Evolutionary conservation across 257 asterid species (phyloP), one percentile per base, ranked within the genome.

Genomic region (Nicotiana attenuata): DNA sequence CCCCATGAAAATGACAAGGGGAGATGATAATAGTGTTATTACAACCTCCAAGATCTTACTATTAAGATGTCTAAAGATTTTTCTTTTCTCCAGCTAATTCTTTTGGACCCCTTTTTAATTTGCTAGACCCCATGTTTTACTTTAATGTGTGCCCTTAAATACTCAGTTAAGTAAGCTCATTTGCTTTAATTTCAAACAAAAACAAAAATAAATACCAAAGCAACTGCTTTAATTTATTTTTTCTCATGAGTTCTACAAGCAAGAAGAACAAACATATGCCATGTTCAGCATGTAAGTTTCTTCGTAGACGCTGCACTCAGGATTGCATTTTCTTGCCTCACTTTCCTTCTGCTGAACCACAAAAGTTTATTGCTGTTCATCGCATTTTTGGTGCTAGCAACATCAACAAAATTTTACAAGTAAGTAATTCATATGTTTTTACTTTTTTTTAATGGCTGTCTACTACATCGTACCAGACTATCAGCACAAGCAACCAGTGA

Each of bases 301-400:
- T 90, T 26, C 90, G 90, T 4, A 82, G 88, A 2, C 76, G 90
- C 3, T 90, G 91, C 90, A 86, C 89, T 78, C 5, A 80, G 1
- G 80, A 82, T 69, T 88, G 92, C 88, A 76, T 90, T 59, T 85
- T 86, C 81, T 81, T 78, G 77, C 91, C 92, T 67, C 57, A 88
- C 33, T 90, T 90, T 63, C 88, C 90, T 10, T 81, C 90, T 9
- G 4, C 87, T 1, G 85, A 87, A 57, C 89, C 90, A 1, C 76
- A 87, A 47, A 86, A 84, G 31, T 88, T 90, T 65, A 86, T 87
- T 5, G 90, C 84, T 61, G 89, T 85, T 55, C 91, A 90, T 79
- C 76, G 86, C 20, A 20, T 90, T 56, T 88, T 87, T 65, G 93
- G 93, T 22, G 93, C 93, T 75, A 90, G 93, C 67, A 88, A 90